Evolutionary conservation across 805 yeast genomes (phyloP), one percentile per base, ranked within the genome.

Genomic region (Torulaspora indica): DNA sequence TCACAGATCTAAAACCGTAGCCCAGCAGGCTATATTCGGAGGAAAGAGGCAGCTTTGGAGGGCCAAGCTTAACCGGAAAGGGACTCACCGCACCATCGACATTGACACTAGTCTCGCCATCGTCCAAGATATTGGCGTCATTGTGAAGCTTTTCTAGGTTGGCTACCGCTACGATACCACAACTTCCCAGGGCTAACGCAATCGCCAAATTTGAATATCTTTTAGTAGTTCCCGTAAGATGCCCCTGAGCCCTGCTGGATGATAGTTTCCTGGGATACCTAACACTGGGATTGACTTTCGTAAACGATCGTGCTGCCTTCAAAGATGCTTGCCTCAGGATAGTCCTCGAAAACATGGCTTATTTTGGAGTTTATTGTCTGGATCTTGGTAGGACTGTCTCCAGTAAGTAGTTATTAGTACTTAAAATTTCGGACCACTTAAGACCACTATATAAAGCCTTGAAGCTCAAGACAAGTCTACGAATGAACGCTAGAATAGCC

Each of bases 1-100:
- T 85, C 14, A 91, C 96, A 0, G 84, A 69, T 58, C 98, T 73
- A 2, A 81, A 77, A 1, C 98, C 98, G 45, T 77, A 74, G 0
- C 96, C 98, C 3, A 93, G 56, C 25, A 90, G 63, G 17, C 75
- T 68, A 59, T 72, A 85, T 3, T 68, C 60, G 0, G 70, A 56
- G 2, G 60, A 45, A 5, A 74, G 51, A 1, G 58, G 56, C 3
- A 60, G 42, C 0, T 42, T 48, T 0, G 51, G 53, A 5, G 67
- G 66, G 1, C 56, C 42, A 9, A 63, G 29, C 2, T 43, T 34
- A 1, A 55, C 49, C 1, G 79, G 77, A 48, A 76, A 76, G 3
- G 81, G 76, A 35, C 70, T 69, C n/a, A 79, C 70, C 1, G 73
- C 62, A 3, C 70, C 65, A 53, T 78, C 81, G 2, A 79, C 78